Evolutionary conservation across 805 yeast species (phyloP), one percentile per base, ranked within the genome.

Genomic region (Saccharomycopsis microspora): DNA sequence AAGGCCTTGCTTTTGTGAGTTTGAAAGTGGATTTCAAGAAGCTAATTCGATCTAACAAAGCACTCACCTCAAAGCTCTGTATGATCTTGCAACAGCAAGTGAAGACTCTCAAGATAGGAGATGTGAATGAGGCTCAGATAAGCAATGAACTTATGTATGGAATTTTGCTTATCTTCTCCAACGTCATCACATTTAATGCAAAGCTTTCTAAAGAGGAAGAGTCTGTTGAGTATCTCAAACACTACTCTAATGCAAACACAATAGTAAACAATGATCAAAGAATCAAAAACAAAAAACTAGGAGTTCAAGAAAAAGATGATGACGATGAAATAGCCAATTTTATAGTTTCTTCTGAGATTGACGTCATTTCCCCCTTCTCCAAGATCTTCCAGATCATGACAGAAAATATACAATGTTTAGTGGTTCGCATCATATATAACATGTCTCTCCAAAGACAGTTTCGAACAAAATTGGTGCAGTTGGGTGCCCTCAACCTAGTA

Each of bases 401-500:
- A 0, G 44, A 33, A 8, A 60, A 63, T 39, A 51, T 58, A 32
- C 58, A 57, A 37, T 56, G 57, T 29, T 64, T 63, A 49, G 47
- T 65, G 3, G 58, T 74, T 4, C 53, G 51, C 31, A 58, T 73
- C 1, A 51, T 75, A 6, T 57, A 60, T 49, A 65, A 66, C 56
- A 54, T 73, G 1, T 56, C 74, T 1, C 39, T 49, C 3, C 57
- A 56, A 28, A 57, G 57, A 32, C 38, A 36, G 0, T 55, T 57
- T 1, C 61, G 70, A 30, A 58, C 61, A 7, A 69, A 63, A n/a
- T 53, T 74, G 4, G 71, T 70, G 6, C 63, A 67, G 42, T 76
- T 74, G 54, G 79, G 78, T 0, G 71, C 69, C 0, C 50, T 74
- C 38, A 66, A 61, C 40, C 52, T 70, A 1, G 36, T 69, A 1